phyloP scores from a whole-genome alignment of 2,329 filamentous ascomycete species.

The Talaromyces sp. region DNA sequence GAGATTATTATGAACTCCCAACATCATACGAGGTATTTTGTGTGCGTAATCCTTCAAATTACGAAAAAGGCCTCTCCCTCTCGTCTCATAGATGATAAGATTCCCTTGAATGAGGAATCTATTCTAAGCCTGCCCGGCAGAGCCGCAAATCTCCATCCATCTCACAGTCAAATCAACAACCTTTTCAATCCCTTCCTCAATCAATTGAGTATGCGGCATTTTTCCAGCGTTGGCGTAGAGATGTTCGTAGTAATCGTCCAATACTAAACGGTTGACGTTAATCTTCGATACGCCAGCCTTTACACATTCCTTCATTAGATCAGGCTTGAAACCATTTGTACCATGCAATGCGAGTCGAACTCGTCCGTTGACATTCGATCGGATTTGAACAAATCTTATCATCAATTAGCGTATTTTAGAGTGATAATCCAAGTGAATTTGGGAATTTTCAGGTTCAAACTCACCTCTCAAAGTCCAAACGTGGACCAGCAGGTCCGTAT shows the following conservation, averaged over 20 bases:
- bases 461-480: constrained; percentile 6
- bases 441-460: too few relatives aligned
- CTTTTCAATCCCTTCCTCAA: constrained; percentile 28
- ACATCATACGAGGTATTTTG: not conserved
- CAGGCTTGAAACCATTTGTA: constrained; percentile 7
- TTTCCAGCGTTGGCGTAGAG: constrained; percentile 22
- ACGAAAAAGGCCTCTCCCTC: not conserved
- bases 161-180: constrained; percentile 24
- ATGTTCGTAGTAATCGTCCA: constrained; percentile 23
- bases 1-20: not conserved
- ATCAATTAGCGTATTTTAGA: too few relatives aligned
- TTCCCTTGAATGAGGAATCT: not conserved
- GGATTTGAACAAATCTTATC: not conserved
- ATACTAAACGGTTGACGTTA: constrained; percentile 8
- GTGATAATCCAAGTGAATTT: too few relatives aligned
- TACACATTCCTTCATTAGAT: constrained; percentile 4
- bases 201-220: constrained; percentile 27
- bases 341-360: constrained; percentile 10
- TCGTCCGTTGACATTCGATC: not conserved
- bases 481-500: constrained; percentile 11
- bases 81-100: too few relatives aligned
- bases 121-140: constrained; percentile 18
- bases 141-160: constrained; percentile 25
- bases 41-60: not conserved
- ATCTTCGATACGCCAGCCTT: constrained; percentile 1